Evolutionary conservation across 2,329 filamentous ascomycete genomes (phyloP).

Genomic region (Pseudomassariella vexata): DNA sequence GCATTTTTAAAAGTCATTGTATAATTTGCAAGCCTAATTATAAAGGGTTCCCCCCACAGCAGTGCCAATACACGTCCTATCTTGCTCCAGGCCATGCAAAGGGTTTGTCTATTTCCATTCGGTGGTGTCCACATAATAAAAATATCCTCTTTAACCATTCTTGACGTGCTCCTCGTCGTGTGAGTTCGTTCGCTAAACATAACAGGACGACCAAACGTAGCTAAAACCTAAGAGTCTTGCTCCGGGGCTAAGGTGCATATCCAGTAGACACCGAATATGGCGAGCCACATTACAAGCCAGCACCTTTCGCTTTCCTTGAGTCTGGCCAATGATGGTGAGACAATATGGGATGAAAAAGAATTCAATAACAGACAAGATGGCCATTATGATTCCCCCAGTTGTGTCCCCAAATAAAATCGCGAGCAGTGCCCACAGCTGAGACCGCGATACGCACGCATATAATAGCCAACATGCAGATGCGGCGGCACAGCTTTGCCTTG

Average conservation of each 20-base stretch:
- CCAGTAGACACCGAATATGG: background rate
- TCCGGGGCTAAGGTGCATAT: background rate
- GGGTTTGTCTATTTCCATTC: no score
- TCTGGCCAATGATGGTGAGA: constrained; percentile 1
- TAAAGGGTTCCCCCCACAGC: no score
- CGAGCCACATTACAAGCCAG: constrained; percentile 1
- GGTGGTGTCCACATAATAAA: no score
- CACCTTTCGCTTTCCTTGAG: background rate
- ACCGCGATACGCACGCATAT: constrained; percentile 1
- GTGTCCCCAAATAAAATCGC: background rate
- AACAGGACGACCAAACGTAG: no score
- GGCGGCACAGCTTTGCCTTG: constrained; percentile 2
- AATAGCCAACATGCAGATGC: constrained; percentile 2
- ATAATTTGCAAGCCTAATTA: no score
- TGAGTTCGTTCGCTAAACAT: no score
- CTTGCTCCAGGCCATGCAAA: no score
- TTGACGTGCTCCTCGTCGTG: no score
- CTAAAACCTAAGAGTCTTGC: constrained; percentile 1
- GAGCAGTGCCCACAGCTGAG: background rate
- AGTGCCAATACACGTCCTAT: no score
- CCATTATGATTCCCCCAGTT: background rate
- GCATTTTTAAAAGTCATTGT: no score
- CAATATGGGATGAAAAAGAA: constrained; percentile 3
- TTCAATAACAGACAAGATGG: background rate
- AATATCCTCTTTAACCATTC: no score